Percentiles rank a stretch among this genome's conserved stretches.
These are phyloP conservation scores for Perkinsela sp. DNA, from an alignment of 208 protist species.

Conservation along the genomic window DNA sequence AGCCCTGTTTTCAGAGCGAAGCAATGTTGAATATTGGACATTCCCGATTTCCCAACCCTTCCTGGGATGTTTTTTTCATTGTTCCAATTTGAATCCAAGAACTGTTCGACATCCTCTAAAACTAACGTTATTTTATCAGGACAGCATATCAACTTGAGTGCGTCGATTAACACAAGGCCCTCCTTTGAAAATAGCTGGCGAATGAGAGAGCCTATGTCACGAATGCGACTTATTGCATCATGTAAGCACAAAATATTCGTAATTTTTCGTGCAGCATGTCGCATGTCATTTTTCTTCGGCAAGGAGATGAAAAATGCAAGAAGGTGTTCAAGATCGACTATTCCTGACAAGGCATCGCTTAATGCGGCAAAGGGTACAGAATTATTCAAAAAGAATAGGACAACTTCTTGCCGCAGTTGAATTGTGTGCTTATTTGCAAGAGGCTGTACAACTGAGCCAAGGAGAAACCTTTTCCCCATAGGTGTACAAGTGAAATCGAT, in stretches of 20 bases:
- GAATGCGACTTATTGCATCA: not conserved
- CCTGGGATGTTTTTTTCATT: not conserved
- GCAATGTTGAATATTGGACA: constrained; percentile 18
- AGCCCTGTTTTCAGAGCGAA: constrained; percentile 21
- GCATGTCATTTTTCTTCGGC: not conserved
- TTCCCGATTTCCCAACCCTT: not conserved
- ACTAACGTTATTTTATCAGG: not conserved
- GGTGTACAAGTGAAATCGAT: constrained; percentile 23
- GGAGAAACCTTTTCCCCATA: constrained; percentile 33
- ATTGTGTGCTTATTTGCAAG: constrained; percentile 22
- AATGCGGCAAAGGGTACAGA: not conserved
- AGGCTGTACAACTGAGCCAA: constrained; percentile 30
- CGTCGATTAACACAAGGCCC: not conserved
- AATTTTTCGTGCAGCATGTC: not conserved
- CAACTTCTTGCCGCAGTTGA: constrained; percentile 26
- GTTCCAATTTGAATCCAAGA: not conserved
- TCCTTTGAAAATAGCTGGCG: not conserved
- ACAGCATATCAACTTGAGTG: not conserved
- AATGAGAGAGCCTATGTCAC: not conserved
- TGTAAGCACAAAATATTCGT: not conserved
- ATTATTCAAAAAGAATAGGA: constrained; percentile 17
- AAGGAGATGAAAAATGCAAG: not conserved
- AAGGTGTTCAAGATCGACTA: not conserved
- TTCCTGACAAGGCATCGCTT: not conserved
- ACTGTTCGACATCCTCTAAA: not conserved